These are phyloP conservation scores for Alloteropsis semialata DNA, from an alignment of 176 grass and related monocot species.

Conservation along the genomic window DNA sequence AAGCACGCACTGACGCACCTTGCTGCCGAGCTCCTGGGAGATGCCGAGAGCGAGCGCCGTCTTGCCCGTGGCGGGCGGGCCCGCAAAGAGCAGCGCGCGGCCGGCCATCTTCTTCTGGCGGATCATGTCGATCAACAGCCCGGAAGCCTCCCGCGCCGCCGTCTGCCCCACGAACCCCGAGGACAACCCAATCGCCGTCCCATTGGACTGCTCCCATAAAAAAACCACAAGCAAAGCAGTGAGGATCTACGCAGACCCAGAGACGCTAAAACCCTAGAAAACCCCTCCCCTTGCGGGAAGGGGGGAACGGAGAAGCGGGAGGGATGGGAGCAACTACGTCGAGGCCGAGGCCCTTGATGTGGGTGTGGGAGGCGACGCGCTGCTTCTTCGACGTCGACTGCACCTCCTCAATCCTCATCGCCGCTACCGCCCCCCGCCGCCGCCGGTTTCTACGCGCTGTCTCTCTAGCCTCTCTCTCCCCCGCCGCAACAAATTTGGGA, in stretches of 20 bases:
- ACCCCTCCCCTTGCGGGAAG: constrained; percentile 12
- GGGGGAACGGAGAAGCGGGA: background rate
- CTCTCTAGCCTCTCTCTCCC: background rate
- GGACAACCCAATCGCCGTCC: constrained; percentile 56
- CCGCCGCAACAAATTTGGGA: constrained; percentile 27
- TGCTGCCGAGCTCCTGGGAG: constrained; percentile 95
- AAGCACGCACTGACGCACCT: constrained; percentile 61
- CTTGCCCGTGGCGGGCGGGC: constrained; percentile 87
- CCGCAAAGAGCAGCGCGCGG: constrained; percentile 73
- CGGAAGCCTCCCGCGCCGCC: constrained; percentile 64
- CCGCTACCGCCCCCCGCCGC: background rate
- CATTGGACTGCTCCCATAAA: constrained; percentile 43
- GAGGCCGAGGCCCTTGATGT: constrained; percentile 96
- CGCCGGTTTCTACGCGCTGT: constrained; percentile 14
- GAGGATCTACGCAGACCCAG: constrained; percentile 5
- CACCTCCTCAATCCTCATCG: constrained; percentile 94
- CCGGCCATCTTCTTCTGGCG: constrained; percentile 98
- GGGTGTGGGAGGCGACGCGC: constrained; percentile 84
- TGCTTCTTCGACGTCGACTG: constrained; percentile 92
- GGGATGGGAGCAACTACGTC: constrained; percentile 47
- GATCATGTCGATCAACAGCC: constrained; percentile 89
- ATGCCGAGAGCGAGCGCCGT: constrained; percentile 86
- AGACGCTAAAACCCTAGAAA: constrained; percentile 36
- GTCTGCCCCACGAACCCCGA: constrained; percentile 91
- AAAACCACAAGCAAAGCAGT: background rate